phyloP scores from a whole-genome alignment of 31 red algal genomes.

The Asparagopsis taxiformis region DNA sequence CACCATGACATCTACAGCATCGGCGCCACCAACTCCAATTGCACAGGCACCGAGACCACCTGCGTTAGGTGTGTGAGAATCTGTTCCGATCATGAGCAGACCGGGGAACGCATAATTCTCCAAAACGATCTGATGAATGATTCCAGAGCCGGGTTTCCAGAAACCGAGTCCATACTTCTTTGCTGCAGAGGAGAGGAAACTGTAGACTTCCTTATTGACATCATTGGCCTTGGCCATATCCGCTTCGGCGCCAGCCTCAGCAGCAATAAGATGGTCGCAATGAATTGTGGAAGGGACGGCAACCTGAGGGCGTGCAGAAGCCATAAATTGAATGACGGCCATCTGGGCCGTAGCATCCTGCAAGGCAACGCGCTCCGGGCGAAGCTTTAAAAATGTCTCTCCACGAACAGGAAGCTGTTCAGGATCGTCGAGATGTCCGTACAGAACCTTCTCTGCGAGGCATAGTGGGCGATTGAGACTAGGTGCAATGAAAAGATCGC shows the following conservation, averaged over 20 bases:
- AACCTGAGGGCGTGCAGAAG: constrained; percentile 68
- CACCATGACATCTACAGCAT: constrained; percentile 99
- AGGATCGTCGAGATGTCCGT: constrained; percentile 92
- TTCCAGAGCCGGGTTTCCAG: constrained; percentile 98
- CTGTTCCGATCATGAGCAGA: constrained; percentile 98
- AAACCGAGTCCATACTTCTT: constrained; percentile 98
- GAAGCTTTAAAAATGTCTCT: constrained; percentile 95
- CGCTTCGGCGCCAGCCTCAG: constrained; percentile 80
- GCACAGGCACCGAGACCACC: constrained; percentile 95
- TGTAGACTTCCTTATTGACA: constrained; percentile 95
- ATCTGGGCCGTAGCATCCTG: constrained; percentile 99
- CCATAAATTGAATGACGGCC: constrained; percentile 99
- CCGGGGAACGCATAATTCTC: constrained; percentile 99
- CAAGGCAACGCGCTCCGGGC: constrained; percentile 96
- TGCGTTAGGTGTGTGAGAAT: constrained; percentile 98
- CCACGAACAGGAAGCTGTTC: constrained; percentile 76
- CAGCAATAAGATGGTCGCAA: constrained; percentile 98
- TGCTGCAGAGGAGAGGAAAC: constrained; percentile 84
- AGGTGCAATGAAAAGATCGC: neutral
- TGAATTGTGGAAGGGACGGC: constrained; percentile 97
- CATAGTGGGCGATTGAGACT: constrained; percentile 82
- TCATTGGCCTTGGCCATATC: constrained; percentile 85
- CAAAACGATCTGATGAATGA: constrained; percentile 99
- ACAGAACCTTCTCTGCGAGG: constrained; percentile 97
- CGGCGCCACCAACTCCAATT: constrained; percentile 98